A percentile compares a stretch with the other conserved stretches of the same genome.
Evolutionary conservation across 2,329 filamentous ascomycete genomes (phyloP).

Genomic region (Diaporthe australafricana): DNA sequence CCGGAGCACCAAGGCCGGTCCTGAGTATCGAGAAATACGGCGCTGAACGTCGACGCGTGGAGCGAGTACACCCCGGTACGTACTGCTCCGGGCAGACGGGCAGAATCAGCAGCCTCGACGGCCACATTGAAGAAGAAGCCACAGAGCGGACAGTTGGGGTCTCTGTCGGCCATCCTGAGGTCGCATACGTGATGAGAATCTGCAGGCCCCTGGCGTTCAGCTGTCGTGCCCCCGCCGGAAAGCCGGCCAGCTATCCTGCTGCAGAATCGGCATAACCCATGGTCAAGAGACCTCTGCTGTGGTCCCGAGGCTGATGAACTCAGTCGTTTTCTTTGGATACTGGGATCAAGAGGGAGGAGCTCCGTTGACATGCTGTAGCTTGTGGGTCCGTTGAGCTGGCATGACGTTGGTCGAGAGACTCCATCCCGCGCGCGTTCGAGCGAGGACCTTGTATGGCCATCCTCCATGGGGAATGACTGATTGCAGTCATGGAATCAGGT

Average conservation of each 20-base stretch:
- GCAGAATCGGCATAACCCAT: slow-evolving; percentile 8
- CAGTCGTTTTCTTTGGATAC: neutral
- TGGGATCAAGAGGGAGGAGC: neutral
- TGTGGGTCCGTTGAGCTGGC: neutral
- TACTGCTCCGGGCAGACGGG: neutral
- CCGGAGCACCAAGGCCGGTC: slow-evolving; percentile 13
- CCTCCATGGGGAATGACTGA: neutral
- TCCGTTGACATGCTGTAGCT: neutral
- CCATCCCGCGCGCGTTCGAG: neutral
- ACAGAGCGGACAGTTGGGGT: neutral
- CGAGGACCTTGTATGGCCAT: neutral
- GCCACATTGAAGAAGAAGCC: neutral
- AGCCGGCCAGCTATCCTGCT: slow-evolving; percentile 2
- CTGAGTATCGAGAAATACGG: slow-evolving; percentile 16
- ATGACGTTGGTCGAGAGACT: neutral
- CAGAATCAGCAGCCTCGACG: neutral
- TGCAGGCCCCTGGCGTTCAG: neutral
- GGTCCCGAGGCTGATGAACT: neutral
- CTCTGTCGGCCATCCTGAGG: slow-evolving; percentile 9
- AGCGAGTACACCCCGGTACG: neutral
- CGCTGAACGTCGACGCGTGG: slow-evolving; percentile 22
- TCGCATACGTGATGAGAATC: slow-evolving; percentile 6
- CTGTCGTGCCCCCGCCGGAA: neutral
- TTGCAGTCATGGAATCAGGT: neutral
- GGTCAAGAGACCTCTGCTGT: neutral